A percentile compares a stretch with the other conserved stretches of the same genome.
Evolutionary conservation across 371 early-diverging fungal species (phyloP).

Genomic region (Mucor piriformis): DNA sequence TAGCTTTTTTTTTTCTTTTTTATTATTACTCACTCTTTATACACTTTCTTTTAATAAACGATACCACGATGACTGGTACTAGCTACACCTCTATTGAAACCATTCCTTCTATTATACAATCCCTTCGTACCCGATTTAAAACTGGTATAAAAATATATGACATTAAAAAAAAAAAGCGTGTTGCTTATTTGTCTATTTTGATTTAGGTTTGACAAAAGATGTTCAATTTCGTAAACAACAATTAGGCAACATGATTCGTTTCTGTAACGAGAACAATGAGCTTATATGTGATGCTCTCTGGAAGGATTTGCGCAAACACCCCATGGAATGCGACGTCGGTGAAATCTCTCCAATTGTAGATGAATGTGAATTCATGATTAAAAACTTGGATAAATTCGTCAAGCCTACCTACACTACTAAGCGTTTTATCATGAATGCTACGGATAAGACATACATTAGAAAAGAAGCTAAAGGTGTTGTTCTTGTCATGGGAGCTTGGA

Average conservation of each 20-base stretch:
- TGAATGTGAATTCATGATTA: constrained; percentile 68
- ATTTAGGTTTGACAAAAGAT: constrained; percentile 56
- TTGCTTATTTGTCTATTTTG: background rate
- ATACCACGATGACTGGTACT: constrained; percentile 22
- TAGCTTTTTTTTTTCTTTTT: background rate
- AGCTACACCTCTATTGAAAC: constrained; percentile 31
- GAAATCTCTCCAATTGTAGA: constrained; percentile 68
- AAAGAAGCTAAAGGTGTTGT: constrained; percentile 81
- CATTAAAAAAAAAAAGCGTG: too few relatives aligned
- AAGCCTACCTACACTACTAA: constrained; percentile 33
- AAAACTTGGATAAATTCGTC: constrained; percentile 39
- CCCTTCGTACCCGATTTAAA: constrained; percentile 54
- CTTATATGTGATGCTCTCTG: constrained; percentile 65
- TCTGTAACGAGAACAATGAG: constrained; percentile 70
- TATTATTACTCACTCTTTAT: background rate
- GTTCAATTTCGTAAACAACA: constrained; percentile 75
- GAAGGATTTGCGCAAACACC: constrained; percentile 70
- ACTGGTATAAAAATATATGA: constrained; percentile 40
- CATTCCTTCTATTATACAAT: constrained; percentile 44
- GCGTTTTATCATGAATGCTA: constrained; percentile 39
- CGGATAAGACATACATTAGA: constrained; percentile 52
- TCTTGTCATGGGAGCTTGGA: constrained; percentile 85
- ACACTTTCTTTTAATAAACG: constrained; percentile 1
- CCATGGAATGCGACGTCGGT: constrained; percentile 51
- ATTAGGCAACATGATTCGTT: constrained; percentile 62